phyloP scores from a whole-genome alignment of 805 yeast species.

The Metschnikowia anglica region DNA sequence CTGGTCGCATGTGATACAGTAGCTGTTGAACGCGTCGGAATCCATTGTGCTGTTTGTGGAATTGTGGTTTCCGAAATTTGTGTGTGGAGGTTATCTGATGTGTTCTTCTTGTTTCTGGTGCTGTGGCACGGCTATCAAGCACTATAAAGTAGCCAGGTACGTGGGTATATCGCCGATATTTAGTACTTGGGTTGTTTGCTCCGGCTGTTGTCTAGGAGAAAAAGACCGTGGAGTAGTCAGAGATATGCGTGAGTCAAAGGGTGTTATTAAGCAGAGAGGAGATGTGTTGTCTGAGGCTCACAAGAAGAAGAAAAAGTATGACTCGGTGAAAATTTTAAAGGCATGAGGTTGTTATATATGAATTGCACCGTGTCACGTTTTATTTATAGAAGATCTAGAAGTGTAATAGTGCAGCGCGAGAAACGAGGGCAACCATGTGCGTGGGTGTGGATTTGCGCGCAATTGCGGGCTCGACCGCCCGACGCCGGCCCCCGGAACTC shows the following conservation, averaged over 20 bases:
- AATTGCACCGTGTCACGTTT: conserved; percentile 17
- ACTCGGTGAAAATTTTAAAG: background rate
- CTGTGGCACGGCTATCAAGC: too few relatives aligned
- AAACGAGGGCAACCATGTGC: conserved; percentile 10
- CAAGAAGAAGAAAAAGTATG: background rate
- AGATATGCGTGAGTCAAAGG: too few relatives aligned
- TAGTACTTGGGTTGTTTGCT: too few relatives aligned
- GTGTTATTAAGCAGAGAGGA: too few relatives aligned
- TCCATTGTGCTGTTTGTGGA: conserved; percentile 13
- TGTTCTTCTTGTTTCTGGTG: too few relatives aligned
- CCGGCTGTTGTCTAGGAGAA: too few relatives aligned
- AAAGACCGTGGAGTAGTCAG: too few relatives aligned
- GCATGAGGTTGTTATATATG: conserved; percentile 7
- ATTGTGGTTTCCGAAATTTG: background rate
- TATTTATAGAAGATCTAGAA: conserved; percentile 20
- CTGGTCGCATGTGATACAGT: conserved; percentile 23
- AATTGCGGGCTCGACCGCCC: conserved; percentile 5
- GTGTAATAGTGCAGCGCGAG: conserved; percentile 7
- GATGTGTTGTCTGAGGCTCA: too few relatives aligned
- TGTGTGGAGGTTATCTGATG: background rate
- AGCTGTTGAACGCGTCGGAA: conserved; percentile 25
- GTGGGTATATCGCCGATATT: too few relatives aligned
- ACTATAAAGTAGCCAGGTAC: too few relatives aligned
- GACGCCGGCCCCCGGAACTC: conserved; percentile 1
- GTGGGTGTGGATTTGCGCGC: background rate